Base-by-base conservation (phyloP, 805 yeast species). In the Schizosaccharomyces osmophilus region DNA sequence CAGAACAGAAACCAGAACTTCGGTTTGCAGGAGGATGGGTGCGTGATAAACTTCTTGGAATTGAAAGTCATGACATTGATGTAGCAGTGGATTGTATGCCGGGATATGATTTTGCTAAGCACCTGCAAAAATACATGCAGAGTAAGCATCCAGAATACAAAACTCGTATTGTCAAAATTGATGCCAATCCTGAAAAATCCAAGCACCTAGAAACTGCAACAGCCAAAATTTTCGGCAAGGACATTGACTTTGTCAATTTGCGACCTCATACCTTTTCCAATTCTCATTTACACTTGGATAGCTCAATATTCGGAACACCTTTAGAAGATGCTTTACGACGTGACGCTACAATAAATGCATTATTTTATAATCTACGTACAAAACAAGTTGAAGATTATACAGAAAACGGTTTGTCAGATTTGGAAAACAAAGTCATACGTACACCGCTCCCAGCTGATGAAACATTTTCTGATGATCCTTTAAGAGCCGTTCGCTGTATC, bases 141-240 rank as follows among this genome's bases (percentile, higher is more conserved):
- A 63, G 68, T 63, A 68, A 71, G 69, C n/a, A 73, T 70, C 9
- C 62, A 69, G 17, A 65, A 64, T 17, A 70, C 73, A 5, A 62
- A 5, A 55, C 59, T 15, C 62, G 61, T 2, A 51, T 60, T 3
- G 57, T 61, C 59, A 65, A 61, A 58, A 62, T 69, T 69, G 61
- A 70, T 67, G 82, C 83, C 69, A 93, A 94, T 71, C 98, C 98
- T 0, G 96, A 86, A 64, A 93, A 89, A 70, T 85, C 95, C 1
- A 93, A 93, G 73, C 99, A 93, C 73, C 74, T 93, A 66, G 99
- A 93, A 67, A 94, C 99, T 0, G 94, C 97, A 54, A 93, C 97
- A 2, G 88, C 96, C 0, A 85, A 82, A 67, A 71, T 93, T 11
- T 85, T 78, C 67, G 94, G 83, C 0, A 70, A 84, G 22, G 95